Evolutionary conservation across 257 asterid genomes (phyloP), one percentile per base, ranked within the genome.

Genomic region (Solanum acaule): DNA sequence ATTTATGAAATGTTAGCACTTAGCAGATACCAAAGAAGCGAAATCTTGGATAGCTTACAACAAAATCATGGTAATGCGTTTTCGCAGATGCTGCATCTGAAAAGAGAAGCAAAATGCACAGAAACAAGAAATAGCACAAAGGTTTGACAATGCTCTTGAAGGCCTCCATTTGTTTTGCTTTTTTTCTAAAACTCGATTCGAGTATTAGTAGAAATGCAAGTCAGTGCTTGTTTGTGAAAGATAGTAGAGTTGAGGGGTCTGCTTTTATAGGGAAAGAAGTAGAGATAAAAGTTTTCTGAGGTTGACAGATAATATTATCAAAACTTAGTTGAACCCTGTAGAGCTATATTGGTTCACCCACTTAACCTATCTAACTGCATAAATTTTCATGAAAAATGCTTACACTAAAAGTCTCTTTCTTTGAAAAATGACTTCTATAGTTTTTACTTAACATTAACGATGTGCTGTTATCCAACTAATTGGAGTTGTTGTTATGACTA

Each of bases 271-370:
- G 70, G 65, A 85, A 61, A 86, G 86, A 42, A 79, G 29, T 33
- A 35, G 46, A 10, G 82, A 82, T 35, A 87, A 88, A 89, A 91
- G 94, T 89, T 85, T 49, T 83, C 73, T 89, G 38, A 83, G 86
- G 89, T 93, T 90, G 87, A 95, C 90, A 88, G 94, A 90, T 91
- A 87, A 89, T 93, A 93, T 91, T 84, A 82, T 82, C 72, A 75
- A 49, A 71, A 91, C 89, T 91, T 92, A 85, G 96, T 94, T 95
- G 91, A 91, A 90, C 93, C 42, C 86, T 77, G 35, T 65, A 42
- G 15, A 79, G 7, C 20, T 44, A 91, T 71, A 95, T 94, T 91
- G 98, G 93, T 95, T 93, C 95, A 95, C 93, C 95, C 95, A 92
- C 98, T 95, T 90, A 91, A 88, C 83, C 33, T 70, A 84, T 89